Evolutionary conservation across 805 yeast genomes (phyloP).

Genomic region (Ogataea haglerorum): DNA sequence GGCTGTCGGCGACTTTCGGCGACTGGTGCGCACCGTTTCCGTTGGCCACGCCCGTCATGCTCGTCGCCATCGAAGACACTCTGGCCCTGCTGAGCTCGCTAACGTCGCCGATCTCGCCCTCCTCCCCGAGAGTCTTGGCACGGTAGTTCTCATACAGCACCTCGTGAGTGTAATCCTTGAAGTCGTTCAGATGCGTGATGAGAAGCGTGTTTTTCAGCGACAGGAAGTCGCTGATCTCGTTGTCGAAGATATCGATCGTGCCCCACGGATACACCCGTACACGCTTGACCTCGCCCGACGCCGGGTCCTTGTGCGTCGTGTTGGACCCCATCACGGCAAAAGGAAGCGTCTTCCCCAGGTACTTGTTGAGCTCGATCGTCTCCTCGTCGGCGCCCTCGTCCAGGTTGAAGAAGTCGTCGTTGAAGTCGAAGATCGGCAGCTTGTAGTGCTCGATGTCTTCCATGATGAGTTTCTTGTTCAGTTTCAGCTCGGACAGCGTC

Average conservation of each 20-base stretch:
- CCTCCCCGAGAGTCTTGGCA: constrained; percentile 47
- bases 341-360: constrained; percentile 50
- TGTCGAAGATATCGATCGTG: constrained; percentile 51
- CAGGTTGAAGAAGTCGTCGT: constrained; percentile 46
- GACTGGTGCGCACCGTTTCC: constrained; percentile 4
- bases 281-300: constrained; percentile 37
- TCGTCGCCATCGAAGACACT: constrained; percentile 15
- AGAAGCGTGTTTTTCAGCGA: constrained; percentile 74
- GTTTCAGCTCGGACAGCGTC: constrained; percentile 62
- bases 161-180: constrained; percentile 87
- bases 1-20: constrained; percentile 2
- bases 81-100: constrained; percentile 9
- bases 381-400: constrained; percentile 32
- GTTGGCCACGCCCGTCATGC: constrained; percentile 5
- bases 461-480: constrained; percentile 69
- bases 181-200: constrained; percentile 81
- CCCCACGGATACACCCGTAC: constrained; percentile 71
- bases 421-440: constrained; percentile 78
- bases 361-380: constrained; percentile 29
- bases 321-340: constrained; percentile 66
- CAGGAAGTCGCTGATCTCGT: constrained; percentile 76
- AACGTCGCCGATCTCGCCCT: constrained; percentile 18
- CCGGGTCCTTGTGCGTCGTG: constrained; percentile 34
- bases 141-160: constrained; percentile 84
- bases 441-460: constrained; percentile 72